Evolutionary conservation across 2,329 filamentous ascomycete species (phyloP).

Genomic region (Stemphylium lycopersici): DNA sequence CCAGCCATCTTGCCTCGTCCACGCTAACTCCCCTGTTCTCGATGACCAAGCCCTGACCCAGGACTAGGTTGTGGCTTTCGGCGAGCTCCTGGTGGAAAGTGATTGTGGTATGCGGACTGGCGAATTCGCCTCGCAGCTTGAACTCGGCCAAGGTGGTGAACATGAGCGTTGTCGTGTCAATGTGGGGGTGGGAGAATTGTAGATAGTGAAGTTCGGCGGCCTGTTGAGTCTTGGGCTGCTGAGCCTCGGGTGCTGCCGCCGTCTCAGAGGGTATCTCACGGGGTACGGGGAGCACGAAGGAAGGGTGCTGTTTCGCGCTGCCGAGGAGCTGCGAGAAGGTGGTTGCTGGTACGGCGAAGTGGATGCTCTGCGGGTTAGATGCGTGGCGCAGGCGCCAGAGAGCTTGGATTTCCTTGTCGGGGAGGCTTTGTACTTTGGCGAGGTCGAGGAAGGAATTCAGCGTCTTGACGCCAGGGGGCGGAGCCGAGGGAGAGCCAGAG

Average conservation of each 20-base stretch:
- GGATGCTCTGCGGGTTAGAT: conserved; percentile 73
- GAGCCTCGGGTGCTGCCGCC: conserved; percentile 14
- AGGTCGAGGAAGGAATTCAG: conserved; percentile 77
- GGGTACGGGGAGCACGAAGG: conserved; percentile 89
- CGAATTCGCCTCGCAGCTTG: conserved; percentile 87
- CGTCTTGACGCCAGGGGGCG: conserved; percentile 63
- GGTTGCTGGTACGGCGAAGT: conserved; percentile 75
- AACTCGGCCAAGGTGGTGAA: conserved; percentile 95
- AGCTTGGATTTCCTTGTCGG: conserved; percentile 79
- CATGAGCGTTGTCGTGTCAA: conserved; percentile 66
- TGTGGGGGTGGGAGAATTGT: conserved; percentile 90
- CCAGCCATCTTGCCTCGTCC: conserved; percentile 84
- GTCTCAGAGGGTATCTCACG: conserved; percentile 54
- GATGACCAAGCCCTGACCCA: conserved; percentile 83
- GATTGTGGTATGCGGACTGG: conserved; percentile 88
- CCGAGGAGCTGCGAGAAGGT: conserved; percentile 76
- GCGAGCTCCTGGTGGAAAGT: conserved; percentile 88
- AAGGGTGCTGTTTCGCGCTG: conserved; percentile 76
- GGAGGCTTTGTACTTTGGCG: conserved; percentile 73
- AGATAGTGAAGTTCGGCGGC: conserved; percentile 95
- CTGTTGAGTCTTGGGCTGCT: conserved; percentile 50
- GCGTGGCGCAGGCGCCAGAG: conserved; percentile 92
- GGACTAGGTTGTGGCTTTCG: conserved; percentile 74
- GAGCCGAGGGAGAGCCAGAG: conserved; percentile 26
- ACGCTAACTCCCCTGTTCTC: conserved; percentile 77